Conservation (phyloP, 1,284 basidiomycete species). For the Neotropicomus parvogracilis region DNA sequence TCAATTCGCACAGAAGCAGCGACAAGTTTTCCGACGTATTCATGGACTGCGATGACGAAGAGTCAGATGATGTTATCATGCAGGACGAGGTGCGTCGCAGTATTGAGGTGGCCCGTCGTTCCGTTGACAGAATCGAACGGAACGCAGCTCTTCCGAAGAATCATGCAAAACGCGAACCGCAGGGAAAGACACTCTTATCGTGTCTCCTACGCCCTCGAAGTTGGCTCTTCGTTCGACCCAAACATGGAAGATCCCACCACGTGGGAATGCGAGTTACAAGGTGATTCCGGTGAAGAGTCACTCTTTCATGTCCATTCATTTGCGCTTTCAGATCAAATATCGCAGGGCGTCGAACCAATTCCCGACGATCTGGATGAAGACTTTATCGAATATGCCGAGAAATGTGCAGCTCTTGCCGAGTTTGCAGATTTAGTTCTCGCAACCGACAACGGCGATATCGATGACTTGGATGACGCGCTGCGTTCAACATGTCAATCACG, state of each 20-base stretch:
- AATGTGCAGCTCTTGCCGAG: conserved; percentile 46
- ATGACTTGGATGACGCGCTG: conserved; percentile 10
- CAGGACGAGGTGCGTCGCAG: conserved; percentile 53
- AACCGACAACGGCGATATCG: conserved; percentile 23
- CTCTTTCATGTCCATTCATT: background rate
- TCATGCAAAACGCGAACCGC: conserved; percentile 50
- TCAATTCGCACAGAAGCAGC: conserved; percentile 43
- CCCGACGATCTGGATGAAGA: conserved; percentile 54
- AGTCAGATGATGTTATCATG: conserved; percentile 46
- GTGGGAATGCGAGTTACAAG: conserved; percentile 55
- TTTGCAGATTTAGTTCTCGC: conserved; percentile 46
- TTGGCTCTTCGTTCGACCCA: conserved; percentile 71
- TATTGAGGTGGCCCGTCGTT: background rate
- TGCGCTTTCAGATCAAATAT: conserved; percentile 8
- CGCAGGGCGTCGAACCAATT: conserved; percentile 23
- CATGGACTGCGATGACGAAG: conserved; percentile 50
- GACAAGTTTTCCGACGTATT: conserved; percentile 49
- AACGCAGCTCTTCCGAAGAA: conserved; percentile 58
- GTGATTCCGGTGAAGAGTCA: conserved; percentile 29
- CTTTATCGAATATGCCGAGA: conserved; percentile 56
- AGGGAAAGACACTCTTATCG: conserved; percentile 51
- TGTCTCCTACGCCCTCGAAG: conserved; percentile 61
- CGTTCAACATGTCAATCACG: background rate
- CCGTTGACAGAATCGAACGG: conserved; percentile 4
- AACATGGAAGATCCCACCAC: conserved; percentile 55